Evolutionary conservation across 2,329 filamentous ascomycete genomes (phyloP).

Genomic region (Penicillium sp.): DNA sequence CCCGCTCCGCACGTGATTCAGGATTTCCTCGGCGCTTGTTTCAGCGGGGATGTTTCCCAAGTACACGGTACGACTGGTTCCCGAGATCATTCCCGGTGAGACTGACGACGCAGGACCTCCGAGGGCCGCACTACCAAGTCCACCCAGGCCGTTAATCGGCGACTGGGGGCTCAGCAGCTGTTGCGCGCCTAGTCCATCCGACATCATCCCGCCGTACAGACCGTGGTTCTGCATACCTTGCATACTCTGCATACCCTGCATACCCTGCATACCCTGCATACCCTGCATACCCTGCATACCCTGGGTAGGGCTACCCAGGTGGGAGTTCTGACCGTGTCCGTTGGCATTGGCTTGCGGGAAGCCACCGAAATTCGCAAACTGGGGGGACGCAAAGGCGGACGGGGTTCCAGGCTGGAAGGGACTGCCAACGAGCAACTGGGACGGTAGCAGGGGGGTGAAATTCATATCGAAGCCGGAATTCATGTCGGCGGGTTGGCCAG

Average conservation of each 20-base stretch:
- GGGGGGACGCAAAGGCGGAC: conserved; percentile 82
- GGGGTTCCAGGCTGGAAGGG: conserved; percentile 96
- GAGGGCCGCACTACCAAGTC: conserved; percentile 59
- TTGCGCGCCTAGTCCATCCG: conserved; percentile 75
- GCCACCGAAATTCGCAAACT: conserved; percentile 80
- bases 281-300: conserved; percentile 51
- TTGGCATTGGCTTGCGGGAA: conserved; percentile 65
- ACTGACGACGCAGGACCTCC: conserved; percentile 71
- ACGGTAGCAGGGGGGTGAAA: conserved; percentile 92
- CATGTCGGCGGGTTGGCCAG: conserved; percentile 66
- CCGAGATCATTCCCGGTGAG: conserved; percentile 76
- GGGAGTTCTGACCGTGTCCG: conserved; percentile 56
- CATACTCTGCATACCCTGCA: conserved; percentile 37
- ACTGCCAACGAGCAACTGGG: conserved; percentile 89
- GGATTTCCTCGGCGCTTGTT: conserved; percentile 92
- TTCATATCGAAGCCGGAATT: conserved; percentile 94
- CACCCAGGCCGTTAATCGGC: conserved; percentile 72
- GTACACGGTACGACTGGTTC: conserved; percentile 95
- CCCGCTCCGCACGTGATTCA: conserved; percentile 92
- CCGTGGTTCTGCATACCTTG: conserved; percentile 70
- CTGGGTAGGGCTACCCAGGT: conserved; percentile 72
- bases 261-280: conserved; percentile 67
- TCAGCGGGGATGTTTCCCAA: conserved; percentile 98
- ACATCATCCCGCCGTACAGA: conserved; percentile 80
- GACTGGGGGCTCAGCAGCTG: conserved; percentile 85